Evolutionary conservation across 163 green algal species (phyloP), one percentile per base, ranked within the genome.

Genomic region (Prototheca wickerhamii): DNA sequence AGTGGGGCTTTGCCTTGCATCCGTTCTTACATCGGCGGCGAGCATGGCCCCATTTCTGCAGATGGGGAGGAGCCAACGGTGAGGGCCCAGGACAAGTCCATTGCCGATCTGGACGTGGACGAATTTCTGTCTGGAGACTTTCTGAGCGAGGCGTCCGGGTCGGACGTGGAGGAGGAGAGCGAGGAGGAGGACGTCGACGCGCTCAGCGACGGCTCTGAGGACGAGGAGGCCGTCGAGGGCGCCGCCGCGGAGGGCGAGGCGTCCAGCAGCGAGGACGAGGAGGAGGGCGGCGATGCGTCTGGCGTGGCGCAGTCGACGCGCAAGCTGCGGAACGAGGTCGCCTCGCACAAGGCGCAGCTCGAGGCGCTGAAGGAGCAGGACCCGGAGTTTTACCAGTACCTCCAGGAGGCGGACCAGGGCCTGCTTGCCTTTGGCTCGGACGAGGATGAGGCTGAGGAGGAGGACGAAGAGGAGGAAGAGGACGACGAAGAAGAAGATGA

Each of bases 381-480:
- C 58, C 82, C 82, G 8, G 83, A 89, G 55, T 90, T 90, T 65
- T 90, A 86, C 65, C 46, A 74, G 0, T 90, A 88, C 64, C 76
- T 90, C 42, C 62, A 80, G 65, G 72, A 86, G 26, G 87, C 86
- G 8, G 91, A 98, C 61, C 64, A 89, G 42, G 82, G 87, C 28
- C 75, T 98, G 67, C 75, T 98, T 15, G 75, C 86, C 1, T 97
- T 96, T 73, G 83, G 81, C 6, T 71, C 63, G 28, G 69, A 69
- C 4, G 70, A 71, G 31, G 68, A 79, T 1, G 60, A 58, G 23
- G 56, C 8, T 3, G 49, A 29, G 3, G 33, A 42, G 25, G 59
- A 59, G 53, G 61, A 61, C 4, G 46, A 69, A 3, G 63, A 67
- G 31, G 50, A 61, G 32, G 63, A 66, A 30, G 50, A 44, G 42